Evolutionary conservation across 2,329 filamentous ascomycete genomes (phyloP).

Genomic region (Aschersonia sp.): DNA sequence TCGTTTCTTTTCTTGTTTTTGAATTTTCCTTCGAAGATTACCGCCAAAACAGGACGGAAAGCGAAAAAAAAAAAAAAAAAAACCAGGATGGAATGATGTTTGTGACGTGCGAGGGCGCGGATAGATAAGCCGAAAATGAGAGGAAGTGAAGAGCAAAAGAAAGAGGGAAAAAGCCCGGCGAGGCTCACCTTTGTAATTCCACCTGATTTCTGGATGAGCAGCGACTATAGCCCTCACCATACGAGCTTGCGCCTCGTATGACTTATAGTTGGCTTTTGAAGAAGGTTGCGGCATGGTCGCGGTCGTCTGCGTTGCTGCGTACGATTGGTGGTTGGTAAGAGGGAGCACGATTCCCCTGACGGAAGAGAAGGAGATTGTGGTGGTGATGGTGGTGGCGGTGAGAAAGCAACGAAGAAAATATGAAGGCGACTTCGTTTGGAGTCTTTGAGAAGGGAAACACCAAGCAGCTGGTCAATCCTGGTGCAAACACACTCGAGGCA

Average conservation of each 20-base stretch:
- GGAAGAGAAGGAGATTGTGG: no score
- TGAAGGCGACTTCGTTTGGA: no score
- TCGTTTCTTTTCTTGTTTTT: background rate
- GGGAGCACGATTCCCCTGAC: no score
- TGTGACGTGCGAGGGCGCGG: background rate
- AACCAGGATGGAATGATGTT: background rate
- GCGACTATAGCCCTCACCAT: constrained; percentile 48
- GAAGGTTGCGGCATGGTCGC: constrained; percentile 18
- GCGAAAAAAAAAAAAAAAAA: background rate
- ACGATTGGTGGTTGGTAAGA: background rate
- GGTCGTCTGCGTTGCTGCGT: background rate
- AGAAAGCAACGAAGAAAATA: no score
- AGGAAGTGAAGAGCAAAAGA: background rate
- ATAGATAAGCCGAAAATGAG: no score
- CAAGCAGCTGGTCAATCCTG: no score
- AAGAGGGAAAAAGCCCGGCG: constrained; percentile 2
- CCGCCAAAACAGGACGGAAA: background rate
- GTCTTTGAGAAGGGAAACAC: no score
- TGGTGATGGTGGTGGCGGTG: no score
- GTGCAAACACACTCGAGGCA: no score
- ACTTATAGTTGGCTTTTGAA: constrained; percentile 39
- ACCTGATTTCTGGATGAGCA: constrained; percentile 35
- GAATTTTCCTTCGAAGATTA: background rate
- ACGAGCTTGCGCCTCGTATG: constrained; percentile 44
- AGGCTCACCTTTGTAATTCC: constrained; percentile 47